These are phyloP conservation scores for Ramaria sp. DNA, from an alignment of 768 basidiomycete genomes.

Conservation along the genomic window DNA sequence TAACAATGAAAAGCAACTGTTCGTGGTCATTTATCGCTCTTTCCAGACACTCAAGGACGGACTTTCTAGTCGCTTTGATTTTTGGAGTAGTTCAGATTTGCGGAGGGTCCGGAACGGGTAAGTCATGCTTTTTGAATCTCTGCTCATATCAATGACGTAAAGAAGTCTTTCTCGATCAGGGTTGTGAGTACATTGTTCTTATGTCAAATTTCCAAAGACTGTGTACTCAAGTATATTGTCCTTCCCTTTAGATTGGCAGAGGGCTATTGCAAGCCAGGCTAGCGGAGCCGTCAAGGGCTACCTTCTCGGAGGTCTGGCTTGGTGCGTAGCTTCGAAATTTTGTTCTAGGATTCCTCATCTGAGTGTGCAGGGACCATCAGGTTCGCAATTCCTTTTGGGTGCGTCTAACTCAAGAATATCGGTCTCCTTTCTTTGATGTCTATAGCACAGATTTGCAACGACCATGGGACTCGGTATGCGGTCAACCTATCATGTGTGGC, in stretches of 20 bases:
- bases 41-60: neutral
- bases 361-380: neutral
- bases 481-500: constrained; percentile 8
- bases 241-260: constrained; percentile 23
- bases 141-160: neutral
- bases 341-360: neutral
- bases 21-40: constrained; percentile 17
- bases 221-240: neutral
- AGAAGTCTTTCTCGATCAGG: constrained; percentile 14
- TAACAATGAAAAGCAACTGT: constrained; percentile 22
- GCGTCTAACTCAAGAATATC: neutral
- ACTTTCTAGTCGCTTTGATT: neutral
- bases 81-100: neutral
- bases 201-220: neutral
- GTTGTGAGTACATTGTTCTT: constrained; percentile 14
- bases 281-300: constrained; percentile 27
- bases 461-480: constrained; percentile 28
- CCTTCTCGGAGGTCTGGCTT: constrained; percentile 28
- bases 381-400: constrained; percentile 30
- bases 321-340: constrained; percentile 11
- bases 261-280: constrained; percentile 27
- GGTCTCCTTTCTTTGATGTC: neutral
- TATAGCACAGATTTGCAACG: constrained; percentile 23
- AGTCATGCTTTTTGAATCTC: neutral
- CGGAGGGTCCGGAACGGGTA: constrained; percentile 11